Base-by-base conservation (phyloP, 345 rosid genomes). In the Lepidium didymum region DNA sequence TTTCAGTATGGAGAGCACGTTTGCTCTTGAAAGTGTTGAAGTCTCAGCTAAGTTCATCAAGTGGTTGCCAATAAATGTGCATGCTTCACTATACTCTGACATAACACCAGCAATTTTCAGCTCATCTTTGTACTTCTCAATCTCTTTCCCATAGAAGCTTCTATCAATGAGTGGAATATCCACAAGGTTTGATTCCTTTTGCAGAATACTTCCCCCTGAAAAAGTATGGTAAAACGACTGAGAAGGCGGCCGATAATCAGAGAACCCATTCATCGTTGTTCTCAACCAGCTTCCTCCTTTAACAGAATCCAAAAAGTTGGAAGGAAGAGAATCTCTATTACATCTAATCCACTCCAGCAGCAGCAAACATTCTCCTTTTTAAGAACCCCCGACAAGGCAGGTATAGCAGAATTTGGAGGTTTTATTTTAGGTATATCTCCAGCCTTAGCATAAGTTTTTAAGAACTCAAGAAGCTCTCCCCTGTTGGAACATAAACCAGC, bases 131-230 rank as follows among this genome's bases (percentile, higher is more conserved):
- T 82, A 86, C 0, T 23, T 1, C 2, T 21, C 58, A 18, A 90
- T 83, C 23, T 33, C 10, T 0, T 42, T 68, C 13, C 95, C 90
- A 52, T 90, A 90, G 69, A 68, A 87, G 3, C 18, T 62, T 35
- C 64, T 66, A 69, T 90, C 95, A n/a, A 90, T 64, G 4, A 90
- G 62, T 0, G 97, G 97, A 69, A 90, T 79, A 68, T 86, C 90
- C 10, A 84, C 90, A 12, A 85, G 84, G 52, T 76, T 81, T 0
- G 80, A 69, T 25, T 67, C 83, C 34, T 75, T 77, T 78, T 87
- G 92, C 60, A 90, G 73, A 68, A 85, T 45, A 41, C 36, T 52
- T 63, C 90, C 95, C 92, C 86, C 82, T 5, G 89, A 81, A 8
- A 78, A 45, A 58, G 75, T 31, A 65, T 75, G 81, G 14, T 81